Evolutionary conservation across 2,329 filamentous ascomycete species (phyloP), one percentile per base, ranked within the genome.

Genomic region (Didymellaceae sp.): DNA sequence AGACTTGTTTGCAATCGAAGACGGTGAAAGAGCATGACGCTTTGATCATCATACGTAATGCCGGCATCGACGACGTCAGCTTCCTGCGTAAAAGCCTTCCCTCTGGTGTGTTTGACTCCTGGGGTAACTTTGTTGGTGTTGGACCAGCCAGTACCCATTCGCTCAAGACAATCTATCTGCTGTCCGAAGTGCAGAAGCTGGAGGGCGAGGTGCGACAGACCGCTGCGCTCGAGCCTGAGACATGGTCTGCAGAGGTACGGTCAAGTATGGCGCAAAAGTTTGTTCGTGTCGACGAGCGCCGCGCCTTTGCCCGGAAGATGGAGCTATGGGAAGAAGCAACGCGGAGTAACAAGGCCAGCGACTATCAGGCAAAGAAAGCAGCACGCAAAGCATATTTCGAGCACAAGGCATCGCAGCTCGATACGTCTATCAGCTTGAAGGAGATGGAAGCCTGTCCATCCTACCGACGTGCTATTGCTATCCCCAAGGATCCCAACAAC

Each of bases 401-500:
- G 35, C 60, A 67, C n/a, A 69, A 71, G 47, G 75, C 75, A 1
- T 57, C 57, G 6, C 53, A 71, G 18, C 62, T 77, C 10, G 58
- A 57, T 7, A 72, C 74, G 3, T 72, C 75, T 8, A 74, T 77
- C 39, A 58, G 45, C 21, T 25, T 58, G 31, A 58, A 59, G 11
- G 63, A 71, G 25, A 59, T 77, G 52, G 64, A 71, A 50, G 64
- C 62, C 18, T 77, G 76, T 48, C 63, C 70, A 1, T 72, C 73
- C 1, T 78, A 74, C 54, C 65, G 69, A 14, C 66, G 69, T 18
- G 67, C 73, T 16, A 59, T 77, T 25, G 67, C 70, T 14, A 75
- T 75, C 17, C 68, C 74, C 31, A 74, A 72, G 46, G 67, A 68
- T 9, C 70, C 71, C 11, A 72, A 68, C 50, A 70, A 62, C 51